phyloP scores from a whole-genome alignment of 1,284 basidiomycete genomes.

The Coriolopsis trogii region DNA sequence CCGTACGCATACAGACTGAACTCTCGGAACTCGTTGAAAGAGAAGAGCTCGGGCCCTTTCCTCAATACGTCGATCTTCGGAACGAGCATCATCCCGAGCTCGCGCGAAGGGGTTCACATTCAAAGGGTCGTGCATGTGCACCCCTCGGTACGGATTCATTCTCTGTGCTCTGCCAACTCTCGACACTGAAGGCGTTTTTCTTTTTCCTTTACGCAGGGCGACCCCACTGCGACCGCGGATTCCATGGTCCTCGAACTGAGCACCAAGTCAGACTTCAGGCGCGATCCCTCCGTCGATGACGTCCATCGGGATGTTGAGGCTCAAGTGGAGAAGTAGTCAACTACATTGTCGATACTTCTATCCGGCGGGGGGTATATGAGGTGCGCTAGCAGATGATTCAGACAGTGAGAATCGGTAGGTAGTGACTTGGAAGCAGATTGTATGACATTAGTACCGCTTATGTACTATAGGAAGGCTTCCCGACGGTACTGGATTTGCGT shows the following conservation, averaged over 20 bases:
- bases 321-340: no score
- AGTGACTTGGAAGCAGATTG: no score
- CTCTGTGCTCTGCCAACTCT: background rate
- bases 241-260: background rate
- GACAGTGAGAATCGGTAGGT: no score
- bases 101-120: background rate
- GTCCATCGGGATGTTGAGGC: background rate
- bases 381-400: no score
- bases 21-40: background rate
- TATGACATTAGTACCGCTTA: no score
- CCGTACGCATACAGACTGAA: background rate
- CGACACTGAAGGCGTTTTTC: background rate
- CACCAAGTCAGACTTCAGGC: background rate
- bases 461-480: no score
- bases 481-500: no score
- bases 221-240: background rate
- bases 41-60: background rate
- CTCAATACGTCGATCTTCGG: background rate
- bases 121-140: background rate
- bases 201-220: no score
- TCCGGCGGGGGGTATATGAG: no score
- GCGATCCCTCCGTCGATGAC: background rate
- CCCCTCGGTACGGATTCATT: background rate
- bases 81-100: background rate
- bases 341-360: no score